Base-by-base conservation (phyloP, 768 basidiomycete species). In the Exidia glandulosa region DNA sequence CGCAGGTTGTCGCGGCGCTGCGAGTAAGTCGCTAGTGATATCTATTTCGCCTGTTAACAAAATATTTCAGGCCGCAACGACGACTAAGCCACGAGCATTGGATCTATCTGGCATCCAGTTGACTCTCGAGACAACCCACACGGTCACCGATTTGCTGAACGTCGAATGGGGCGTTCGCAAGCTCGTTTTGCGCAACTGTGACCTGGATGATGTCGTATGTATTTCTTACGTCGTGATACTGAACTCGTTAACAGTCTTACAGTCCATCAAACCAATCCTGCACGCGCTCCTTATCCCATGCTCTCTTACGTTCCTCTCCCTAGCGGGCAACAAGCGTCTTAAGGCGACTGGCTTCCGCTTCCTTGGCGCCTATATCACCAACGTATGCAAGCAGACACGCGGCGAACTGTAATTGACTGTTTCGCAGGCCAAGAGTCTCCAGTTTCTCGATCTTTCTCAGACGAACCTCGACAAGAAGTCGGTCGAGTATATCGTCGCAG, bases 141-240 rank as follows among this genome's bases (percentile, higher is more conserved):
- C 93, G 19, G 78, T 99, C 19, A 87, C 95, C 0, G 95, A 98
- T 71, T 84, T 96, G 14, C 84, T 98, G 63, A 83, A 84, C 7
- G 86, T 96, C 60, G 92, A 97, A 71, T 97, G 94, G 89, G 94
- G 94, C 0, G 74, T 96, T 23, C 78, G 87, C 30, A 94, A 92
- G 66, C 75, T 95, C 25, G 85, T 88, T 0, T 80, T 96, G 59
- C 83, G 90, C 45, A 88, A 89, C 69, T 97, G 94, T 66, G 85
- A 94, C 64, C 71, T 98, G 25, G 91, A 94, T 63, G 88, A 92
- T 57, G 78, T 80, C 61, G 93, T 93, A 66, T 60, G 81, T 72
- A 4, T 59, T 47, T 48, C 48, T 27, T 57, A 27, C 27, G 32
- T 48, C 47, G 16, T 7, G 7, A 36, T 48, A 5, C 59, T 29